phyloP scores from a whole-genome alignment of 768 basidiomycete genomes.

The Cystofilobasidium ferigula region DNA sequence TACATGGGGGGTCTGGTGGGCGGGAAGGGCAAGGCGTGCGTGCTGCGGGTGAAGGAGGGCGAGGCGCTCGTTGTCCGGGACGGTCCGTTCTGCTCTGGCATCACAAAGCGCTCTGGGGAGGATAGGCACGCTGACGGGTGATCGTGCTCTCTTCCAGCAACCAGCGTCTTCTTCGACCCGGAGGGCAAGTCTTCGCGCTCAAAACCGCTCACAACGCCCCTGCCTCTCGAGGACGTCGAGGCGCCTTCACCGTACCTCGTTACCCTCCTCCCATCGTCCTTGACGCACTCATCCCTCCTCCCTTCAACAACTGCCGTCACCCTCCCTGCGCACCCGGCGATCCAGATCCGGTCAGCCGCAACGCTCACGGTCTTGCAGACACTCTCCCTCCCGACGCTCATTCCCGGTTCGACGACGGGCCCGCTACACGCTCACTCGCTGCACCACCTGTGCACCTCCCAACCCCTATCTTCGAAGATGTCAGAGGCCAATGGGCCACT shows the following conservation, averaged over 20 bases:
- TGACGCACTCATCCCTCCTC: conserved; percentile 43
- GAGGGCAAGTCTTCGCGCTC: conserved; percentile 50
- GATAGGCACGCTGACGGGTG: no score
- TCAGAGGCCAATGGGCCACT: conserved; percentile 44
- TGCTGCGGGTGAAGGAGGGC: conserved; percentile 48
- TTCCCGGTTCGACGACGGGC: conserved; percentile 36
- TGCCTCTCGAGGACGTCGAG: conserved; percentile 71
- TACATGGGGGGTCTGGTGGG: conserved; percentile 74
- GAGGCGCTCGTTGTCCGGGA: conserved; percentile 69
- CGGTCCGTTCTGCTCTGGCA: conserved; percentile 45
- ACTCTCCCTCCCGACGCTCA: conserved; percentile 52
- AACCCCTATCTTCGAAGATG: conserved; percentile 30
- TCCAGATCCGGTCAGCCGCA: conserved; percentile 62
- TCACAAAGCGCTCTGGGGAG: no score
- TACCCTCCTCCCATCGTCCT: conserved; percentile 55
- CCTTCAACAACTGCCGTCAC: conserved; percentile 34
- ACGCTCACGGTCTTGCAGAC: conserved; percentile 54
- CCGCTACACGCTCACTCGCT: conserved; percentile 36
- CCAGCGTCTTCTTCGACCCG: conserved; percentile 54
- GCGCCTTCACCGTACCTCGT: conserved; percentile 68
- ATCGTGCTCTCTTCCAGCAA: conserved; percentile 51
- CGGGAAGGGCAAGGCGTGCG: conserved; percentile 56
- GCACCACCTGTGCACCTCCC: conserved; percentile 53
- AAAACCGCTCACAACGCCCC: conserved; percentile 56
- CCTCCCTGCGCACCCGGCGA: conserved; percentile 46